phyloP scores from a whole-genome alignment of 768 basidiomycete genomes.

The Podaxis mareebaensis region DNA sequence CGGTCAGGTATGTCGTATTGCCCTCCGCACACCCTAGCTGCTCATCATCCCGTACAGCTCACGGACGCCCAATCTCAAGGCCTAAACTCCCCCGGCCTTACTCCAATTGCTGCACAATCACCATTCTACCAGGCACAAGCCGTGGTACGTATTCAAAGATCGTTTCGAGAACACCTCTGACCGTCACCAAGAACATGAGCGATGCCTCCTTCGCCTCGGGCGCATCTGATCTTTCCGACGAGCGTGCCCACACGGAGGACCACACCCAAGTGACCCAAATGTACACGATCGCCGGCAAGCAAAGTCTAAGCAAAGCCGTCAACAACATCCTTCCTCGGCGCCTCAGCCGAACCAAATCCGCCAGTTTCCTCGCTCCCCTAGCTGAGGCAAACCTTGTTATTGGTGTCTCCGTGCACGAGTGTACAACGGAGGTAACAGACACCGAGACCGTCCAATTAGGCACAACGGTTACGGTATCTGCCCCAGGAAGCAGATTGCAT shows the following conservation, averaged over 20 bases:
- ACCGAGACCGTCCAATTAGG: slow-evolving; percentile 6
- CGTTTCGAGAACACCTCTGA: background rate
- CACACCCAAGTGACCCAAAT: slow-evolving; percentile 5
- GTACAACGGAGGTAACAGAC: slow-evolving; percentile 3
- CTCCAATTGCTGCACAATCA: slow-evolving; percentile 5
- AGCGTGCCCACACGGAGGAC: slow-evolving; percentile 8
- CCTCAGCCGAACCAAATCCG: slow-evolving; percentile 11
- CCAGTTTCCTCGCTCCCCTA: slow-evolving; percentile 1
- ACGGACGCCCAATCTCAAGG: background rate
- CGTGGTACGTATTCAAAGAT: background rate
- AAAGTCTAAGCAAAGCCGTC: slow-evolving; percentile 11
- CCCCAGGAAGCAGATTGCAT: slow-evolving; percentile 7
- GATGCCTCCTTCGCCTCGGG: slow-evolving; percentile 10
- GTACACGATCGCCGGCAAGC: slow-evolving; percentile 9
- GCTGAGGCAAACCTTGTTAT: slow-evolving; percentile 10
- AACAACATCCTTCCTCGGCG: slow-evolving; percentile 8
- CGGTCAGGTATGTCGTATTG: slow-evolving; percentile 5
- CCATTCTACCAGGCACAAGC: slow-evolving; percentile 14
- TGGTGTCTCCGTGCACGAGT: slow-evolving; percentile 14
- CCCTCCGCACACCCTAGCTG: background rate
- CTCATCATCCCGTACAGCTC: background rate
- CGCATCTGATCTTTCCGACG: slow-evolving; percentile 11
- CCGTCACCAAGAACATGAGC: slow-evolving; percentile 10
- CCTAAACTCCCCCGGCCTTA: background rate
- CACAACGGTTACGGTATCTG: slow-evolving; percentile 12